Conservation (phyloP, 331 rosid species). For the Spiraea crenata region DNA sequence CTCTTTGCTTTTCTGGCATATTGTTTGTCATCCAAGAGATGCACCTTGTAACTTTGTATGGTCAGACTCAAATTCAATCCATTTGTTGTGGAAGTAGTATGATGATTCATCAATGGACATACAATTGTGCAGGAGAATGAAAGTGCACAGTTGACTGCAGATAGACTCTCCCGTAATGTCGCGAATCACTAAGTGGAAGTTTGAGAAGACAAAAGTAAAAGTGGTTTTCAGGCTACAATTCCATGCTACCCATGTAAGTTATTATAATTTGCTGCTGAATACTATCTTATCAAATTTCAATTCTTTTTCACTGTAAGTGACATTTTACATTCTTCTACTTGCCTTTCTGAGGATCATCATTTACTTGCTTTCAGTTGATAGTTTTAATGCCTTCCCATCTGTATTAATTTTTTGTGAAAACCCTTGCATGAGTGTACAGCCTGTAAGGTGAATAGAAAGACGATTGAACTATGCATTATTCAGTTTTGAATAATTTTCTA, state of each 20-base stretch:
- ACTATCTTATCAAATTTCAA: background rate
- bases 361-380: background rate
- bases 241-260: slow-evolving; percentile 94
- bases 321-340: background rate
- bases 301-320: background rate
- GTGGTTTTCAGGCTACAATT: slow-evolving; percentile 98
- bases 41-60: background rate
- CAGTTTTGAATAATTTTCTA: background rate
- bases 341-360: background rate
- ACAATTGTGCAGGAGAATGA: slow-evolving; percentile 28
- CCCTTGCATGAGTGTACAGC: background rate
- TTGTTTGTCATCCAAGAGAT: background rate
- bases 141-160: slow-evolving; percentile 30
- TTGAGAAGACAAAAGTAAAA: slow-evolving; percentile 96
- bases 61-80: background rate
- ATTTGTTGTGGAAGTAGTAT: background rate
- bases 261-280: background rate
- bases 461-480: background rate
- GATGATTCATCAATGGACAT: background rate
- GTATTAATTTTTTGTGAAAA: background rate
- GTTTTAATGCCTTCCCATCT: background rate
- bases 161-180: slow-evolving; percentile 65
- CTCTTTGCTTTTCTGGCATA: background rate
- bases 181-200: slow-evolving; percentile 85
- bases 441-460: slow-evolving; percentile 1